Evolutionary conservation across 257 asterid species (phyloP).

Genomic region (Plantago elongata): DNA sequence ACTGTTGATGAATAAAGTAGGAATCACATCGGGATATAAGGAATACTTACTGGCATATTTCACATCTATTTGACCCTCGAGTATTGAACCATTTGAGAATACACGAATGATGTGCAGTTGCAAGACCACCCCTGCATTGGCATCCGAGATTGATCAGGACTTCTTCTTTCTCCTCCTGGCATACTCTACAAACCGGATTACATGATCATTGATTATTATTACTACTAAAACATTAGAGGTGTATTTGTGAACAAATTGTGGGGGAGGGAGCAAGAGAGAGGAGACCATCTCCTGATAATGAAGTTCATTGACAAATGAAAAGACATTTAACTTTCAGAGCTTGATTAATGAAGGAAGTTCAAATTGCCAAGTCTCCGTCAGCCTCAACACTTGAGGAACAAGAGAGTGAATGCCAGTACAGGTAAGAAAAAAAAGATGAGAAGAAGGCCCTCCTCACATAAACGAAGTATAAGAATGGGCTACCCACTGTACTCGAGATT

Average conservation of each 20-base stretch:
- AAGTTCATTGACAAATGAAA: too few species aligned
- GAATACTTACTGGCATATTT: slow-evolving; percentile 70
- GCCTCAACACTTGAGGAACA: neutral
- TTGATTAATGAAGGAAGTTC: too few species aligned
- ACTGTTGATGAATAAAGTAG: slow-evolving; percentile 7
- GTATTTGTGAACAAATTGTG: neutral
- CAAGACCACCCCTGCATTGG: slow-evolving; percentile 69
- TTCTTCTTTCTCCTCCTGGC: slow-evolving; percentile 75
- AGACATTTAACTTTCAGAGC: too few species aligned
- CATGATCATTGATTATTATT: slow-evolving; percentile 13
- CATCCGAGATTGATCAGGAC: slow-evolving; percentile 73
- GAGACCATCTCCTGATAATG: too few species aligned
- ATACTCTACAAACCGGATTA: slow-evolving; percentile 42
- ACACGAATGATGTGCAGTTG: slow-evolving; percentile 68
- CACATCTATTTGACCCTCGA: slow-evolving; percentile 75
- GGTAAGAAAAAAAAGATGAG: neutral
- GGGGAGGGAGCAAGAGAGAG: too few species aligned
- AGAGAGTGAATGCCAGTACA: neutral
- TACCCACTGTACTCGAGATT: too few species aligned
- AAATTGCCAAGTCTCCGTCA: too few species aligned
- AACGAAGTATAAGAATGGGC: too few species aligned
- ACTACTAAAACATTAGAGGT: neutral
- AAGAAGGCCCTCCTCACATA: neutral
- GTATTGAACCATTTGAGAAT: slow-evolving; percentile 65
- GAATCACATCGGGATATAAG: slow-evolving; percentile 9